Base-by-base conservation (phyloP, 495 filamentous ascomycete species). In the Talaromyces nanjingensis region DNA sequence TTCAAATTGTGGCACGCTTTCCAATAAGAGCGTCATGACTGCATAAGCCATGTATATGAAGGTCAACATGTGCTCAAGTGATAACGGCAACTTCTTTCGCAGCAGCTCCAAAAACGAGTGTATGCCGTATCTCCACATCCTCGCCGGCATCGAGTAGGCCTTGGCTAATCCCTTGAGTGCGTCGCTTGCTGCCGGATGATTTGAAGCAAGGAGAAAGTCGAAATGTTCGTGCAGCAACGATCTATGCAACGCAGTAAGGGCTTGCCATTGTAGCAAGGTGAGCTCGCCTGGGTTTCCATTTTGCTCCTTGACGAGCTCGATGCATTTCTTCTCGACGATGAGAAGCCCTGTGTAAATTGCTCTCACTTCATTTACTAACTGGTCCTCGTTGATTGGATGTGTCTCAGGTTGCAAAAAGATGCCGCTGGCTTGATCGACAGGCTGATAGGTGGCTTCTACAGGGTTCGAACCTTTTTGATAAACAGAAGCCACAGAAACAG, bases 101-200 rank as follows among this genome's bases (percentile, higher is more conserved):
- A 96, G 70, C 1, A 93, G 71, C 64, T 93, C 91, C 4, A 96
- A 74, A 66, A 91, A 91, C 2, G 83, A 84, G 63, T 93, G 87
- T 24, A 96, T 93, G 0, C 87, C 91, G 69, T 93, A 86, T 14
- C 87, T 80, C 91, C 91, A 96, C 86, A 96, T 91, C 2, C 91
- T 75, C 4, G 87, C 88, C 0, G 91, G 90, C 89, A 96, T 92
- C 1, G 82, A 82, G 64, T 92, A 91, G 63, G 89, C 89, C 5
- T 83, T 77, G 0, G 90, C 85, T 1, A 92, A 66, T 6, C 77
- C 29, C 72, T 60, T 81, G 70, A 93, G 64, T 3, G 83, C 81
- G 1, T 77, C 77, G 55, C 77, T 86, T 0, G 89, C 88, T 0
- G 83, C 83, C 0, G 89, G 89, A 66, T 93, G 89, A 64, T 93